Evolutionary conservation across 2,329 filamentous ascomycete genomes (phyloP).

Genomic region (Diaporthe citrichinensis): DNA sequence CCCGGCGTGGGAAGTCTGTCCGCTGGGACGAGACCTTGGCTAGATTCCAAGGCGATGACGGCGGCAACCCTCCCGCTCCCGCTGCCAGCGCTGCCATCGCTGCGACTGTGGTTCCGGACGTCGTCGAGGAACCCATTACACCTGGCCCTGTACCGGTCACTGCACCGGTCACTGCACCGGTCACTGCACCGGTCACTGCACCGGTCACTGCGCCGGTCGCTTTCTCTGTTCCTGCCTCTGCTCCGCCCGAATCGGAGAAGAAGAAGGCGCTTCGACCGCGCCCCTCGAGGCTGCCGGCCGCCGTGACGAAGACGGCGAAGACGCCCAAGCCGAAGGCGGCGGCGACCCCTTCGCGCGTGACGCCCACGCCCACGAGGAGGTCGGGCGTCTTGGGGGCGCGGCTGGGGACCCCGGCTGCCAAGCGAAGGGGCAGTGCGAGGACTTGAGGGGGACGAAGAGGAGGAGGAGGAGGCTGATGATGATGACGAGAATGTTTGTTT

Average conservation of each 20-base stretch:
- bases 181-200: background rate
- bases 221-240: background rate
- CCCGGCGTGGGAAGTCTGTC: conserved; percentile 47
- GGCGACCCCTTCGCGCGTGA: conserved; percentile 49
- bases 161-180: background rate
- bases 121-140: background rate
- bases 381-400: conserved; percentile 30
- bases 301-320: background rate
- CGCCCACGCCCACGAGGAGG: conserved; percentile 23
- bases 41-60: conserved; percentile 47
- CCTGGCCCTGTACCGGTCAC: background rate
- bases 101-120: background rate
- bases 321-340: conserved; percentile 41
- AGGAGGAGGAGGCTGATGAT: background rate
- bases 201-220: background rate
- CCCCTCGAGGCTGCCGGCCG: conserved; percentile 37
- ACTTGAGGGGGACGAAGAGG: background rate
- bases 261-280: conserved; percentile 30
- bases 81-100: conserved; percentile 11
- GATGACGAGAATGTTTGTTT: background rate
- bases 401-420: conserved; percentile 35
- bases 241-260: conserved; percentile 2
- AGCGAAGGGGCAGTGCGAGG: conserved; percentile 15
- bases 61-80: conserved; percentile 11
- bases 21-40: conserved; percentile 52